Conservation (phyloP, 1,284 basidiomycete genomes). For the Pascua guehoae region DNA sequence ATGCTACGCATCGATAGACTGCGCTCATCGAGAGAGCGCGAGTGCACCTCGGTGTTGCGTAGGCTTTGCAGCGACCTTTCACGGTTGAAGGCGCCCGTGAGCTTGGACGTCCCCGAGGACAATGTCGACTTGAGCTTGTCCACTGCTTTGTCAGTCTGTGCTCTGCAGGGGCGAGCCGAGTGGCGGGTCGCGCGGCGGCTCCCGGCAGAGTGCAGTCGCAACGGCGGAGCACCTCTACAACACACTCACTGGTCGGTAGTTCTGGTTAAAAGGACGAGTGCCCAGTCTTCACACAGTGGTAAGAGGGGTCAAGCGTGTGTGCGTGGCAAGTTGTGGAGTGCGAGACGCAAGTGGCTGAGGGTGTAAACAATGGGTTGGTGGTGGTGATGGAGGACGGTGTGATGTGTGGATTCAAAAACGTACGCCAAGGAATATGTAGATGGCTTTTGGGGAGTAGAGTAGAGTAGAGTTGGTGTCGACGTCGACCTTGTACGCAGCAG, state of each 20-base stretch:
- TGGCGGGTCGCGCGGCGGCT: not conserved
- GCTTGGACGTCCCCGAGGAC: not conserved
- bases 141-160: conserved; percentile 5
- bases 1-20: conserved; percentile 2
- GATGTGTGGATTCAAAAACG: too few species aligned
- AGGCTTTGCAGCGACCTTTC: conserved; percentile 4
- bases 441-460: too few species aligned
- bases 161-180: not conserved
- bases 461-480: too few species aligned
- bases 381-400: too few species aligned
- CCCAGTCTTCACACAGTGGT: too few species aligned
- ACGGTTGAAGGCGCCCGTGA: conserved; percentile 1
- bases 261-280: not conserved
- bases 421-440: too few species aligned
- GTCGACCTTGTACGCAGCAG: too few species aligned
- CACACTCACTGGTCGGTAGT: not conserved
- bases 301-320: too few species aligned
- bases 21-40: not conserved
- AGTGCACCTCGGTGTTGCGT: conserved; percentile 1
- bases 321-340: too few species aligned
- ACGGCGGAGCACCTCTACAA: not conserved
- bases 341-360: too few species aligned
- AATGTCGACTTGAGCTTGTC: conserved; percentile 8
- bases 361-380: too few species aligned
- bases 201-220: not conserved